Evolutionary conservation across 2,329 filamentous ascomycete species (phyloP).

Genomic region (Sporothrix globosa): DNA sequence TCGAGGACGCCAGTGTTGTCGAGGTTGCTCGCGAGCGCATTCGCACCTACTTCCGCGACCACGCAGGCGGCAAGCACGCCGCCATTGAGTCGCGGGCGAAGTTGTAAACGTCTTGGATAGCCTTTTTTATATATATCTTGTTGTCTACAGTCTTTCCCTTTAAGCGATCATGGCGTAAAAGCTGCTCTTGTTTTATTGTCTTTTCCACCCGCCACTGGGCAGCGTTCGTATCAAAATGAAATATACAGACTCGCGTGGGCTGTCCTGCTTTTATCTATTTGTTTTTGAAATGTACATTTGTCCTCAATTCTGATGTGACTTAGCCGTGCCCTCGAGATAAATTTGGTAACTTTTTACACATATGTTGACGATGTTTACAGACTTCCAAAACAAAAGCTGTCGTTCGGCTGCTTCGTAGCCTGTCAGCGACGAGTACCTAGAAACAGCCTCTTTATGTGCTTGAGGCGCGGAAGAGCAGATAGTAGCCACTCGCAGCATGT

Average conservation of each 20-base stretch:
- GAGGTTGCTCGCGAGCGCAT: conserved; percentile 72
- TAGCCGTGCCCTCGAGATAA: no score
- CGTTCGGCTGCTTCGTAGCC: no score
- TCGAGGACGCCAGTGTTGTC: conserved; percentile 78
- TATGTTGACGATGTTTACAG: no score
- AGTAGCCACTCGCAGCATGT: no score
- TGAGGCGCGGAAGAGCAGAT: no score
- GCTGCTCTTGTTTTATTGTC: not conserved
- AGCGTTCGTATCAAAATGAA: not conserved
- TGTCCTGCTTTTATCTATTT: not conserved
- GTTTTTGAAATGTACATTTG: not conserved
- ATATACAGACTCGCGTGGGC: not conserved
- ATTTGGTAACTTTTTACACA: no score
- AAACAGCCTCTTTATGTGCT: no score
- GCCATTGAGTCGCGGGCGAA: conserved; percentile 55
- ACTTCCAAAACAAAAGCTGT: no score
- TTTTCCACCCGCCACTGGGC: not conserved
- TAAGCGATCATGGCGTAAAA: conserved; percentile 16
- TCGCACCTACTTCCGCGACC: conserved; percentile 71
- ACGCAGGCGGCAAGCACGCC: conserved; percentile 46
- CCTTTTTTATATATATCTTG: not conserved
- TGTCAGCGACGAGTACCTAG: no score
- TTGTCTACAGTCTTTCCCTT: not conserved
- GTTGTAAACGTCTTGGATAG: conserved; percentile 46
- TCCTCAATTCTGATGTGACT: no score